Evolutionary conservation across 768 basidiomycete species (phyloP), one percentile per base, ranked within the genome.

Genomic region (Boletus barrowsii): DNA sequence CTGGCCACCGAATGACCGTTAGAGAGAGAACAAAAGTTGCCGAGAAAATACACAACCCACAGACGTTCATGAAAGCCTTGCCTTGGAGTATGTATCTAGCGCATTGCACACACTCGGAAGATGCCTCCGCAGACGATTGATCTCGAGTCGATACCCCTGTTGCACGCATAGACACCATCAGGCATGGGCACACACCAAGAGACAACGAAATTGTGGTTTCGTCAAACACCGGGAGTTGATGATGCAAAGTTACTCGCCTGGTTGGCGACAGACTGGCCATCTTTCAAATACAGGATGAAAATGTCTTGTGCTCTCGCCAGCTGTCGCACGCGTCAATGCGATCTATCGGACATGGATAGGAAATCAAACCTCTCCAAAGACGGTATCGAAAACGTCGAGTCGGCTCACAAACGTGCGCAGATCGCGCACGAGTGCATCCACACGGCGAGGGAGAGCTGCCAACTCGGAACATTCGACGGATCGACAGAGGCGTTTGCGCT

Each of bases 61-160:
- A 29, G 29, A 29, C 8, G 29, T 24, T 56, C 30, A 57, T n/a
- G 45, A 29, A 15, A 30, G 13, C 37, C n/a, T 57, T 22, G 33
- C 63, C 56, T 64, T 61, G 24, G 49, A 62, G 37, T 65, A 64
- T 10, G 59, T 49, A 24, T 59, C 63, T 32, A 62, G 42, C 6
- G 62, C 62, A 13, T 47, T 40, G 35, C 50, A 64, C 30, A 64
- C 24, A 7, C 35, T 2, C 7, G 54, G 60, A 44, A 64, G 52
- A 17, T 56, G 60, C 42, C 46, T 53, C 24, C 57, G 54, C 30
- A 64, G 32, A 47, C 63, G 60, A 18, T 49, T 39, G n/a, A 65
- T 54, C 50, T 65, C 63, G 6, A 2, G 40, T 47, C 17, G 45
- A 43, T 65, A 65, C n/a, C 50, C 50, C 63, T 58, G 45, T 42